Conservation (phyloP, 441 rosid genomes). For the Populus hybrid region DNA sequence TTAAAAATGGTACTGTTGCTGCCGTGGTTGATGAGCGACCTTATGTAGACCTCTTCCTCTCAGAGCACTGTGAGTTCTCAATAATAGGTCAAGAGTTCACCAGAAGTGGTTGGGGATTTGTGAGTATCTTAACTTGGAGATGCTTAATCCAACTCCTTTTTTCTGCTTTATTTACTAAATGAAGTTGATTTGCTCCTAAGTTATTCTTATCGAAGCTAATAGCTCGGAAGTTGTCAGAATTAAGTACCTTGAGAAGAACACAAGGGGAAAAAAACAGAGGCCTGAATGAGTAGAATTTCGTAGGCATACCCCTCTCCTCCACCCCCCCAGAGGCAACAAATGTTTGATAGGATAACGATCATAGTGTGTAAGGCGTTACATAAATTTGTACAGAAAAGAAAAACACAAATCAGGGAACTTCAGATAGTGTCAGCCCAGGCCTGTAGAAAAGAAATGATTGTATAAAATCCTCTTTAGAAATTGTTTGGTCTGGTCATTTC, state of each 20-base stretch:
- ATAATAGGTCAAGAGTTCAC: constrained; percentile 83
- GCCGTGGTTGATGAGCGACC: constrained; percentile 83
- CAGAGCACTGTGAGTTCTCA: constrained; percentile 63
- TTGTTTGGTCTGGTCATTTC: constrained; percentile 6
- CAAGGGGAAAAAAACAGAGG: no score
- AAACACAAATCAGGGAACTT: background rate
- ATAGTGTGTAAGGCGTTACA: background rate
- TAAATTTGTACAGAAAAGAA: background rate
- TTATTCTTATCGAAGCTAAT: background rate
- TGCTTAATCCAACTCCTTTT: constrained; percentile 13
- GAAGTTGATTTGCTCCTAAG: background rate
- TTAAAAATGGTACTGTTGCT: constrained; percentile 62
- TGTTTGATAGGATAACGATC: background rate
- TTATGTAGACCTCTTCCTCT: constrained; percentile 77
- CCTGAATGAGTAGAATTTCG: background rate
- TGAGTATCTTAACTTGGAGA: constrained; percentile 41
- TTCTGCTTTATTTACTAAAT: background rate
- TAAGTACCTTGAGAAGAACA: background rate
- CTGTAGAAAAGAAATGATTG: background rate
- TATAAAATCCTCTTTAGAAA: no score
- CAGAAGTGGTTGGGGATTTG: constrained; percentile 92
- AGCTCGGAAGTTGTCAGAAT: background rate
- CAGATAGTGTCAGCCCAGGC: background rate
- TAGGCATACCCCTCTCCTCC: background rate
- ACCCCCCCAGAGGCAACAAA: background rate